phyloP scores from a whole-genome alignment of 2,329 filamentous ascomycete species.

The Celoporthe dispersa region DNA sequence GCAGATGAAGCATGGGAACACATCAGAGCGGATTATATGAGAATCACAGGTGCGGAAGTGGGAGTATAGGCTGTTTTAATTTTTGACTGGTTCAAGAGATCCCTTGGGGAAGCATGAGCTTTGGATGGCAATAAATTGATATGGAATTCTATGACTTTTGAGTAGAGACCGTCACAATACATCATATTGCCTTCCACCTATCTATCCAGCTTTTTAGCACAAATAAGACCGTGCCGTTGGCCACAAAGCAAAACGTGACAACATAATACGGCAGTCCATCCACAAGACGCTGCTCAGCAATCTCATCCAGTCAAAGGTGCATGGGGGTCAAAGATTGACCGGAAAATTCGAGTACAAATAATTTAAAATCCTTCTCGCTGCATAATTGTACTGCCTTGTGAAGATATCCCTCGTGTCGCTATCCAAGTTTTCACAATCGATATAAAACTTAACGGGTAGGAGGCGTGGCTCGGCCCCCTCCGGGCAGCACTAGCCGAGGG shows the following conservation, averaged over 20 bases:
- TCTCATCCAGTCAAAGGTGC: constrained; percentile 34
- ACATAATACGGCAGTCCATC: constrained; percentile 37
- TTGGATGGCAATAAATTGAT: neutral
- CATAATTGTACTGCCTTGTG: neutral
- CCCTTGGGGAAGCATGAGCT: neutral
- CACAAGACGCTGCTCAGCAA: constrained; percentile 36
- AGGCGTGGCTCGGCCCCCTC: constrained; percentile 28
- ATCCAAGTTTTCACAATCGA: neutral
- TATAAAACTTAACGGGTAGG: neutral
- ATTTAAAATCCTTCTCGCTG: neutral
- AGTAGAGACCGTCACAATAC: too few species aligned
- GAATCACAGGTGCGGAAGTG: constrained; percentile 30
- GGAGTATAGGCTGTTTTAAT: neutral
- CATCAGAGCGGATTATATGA: constrained; percentile 33
- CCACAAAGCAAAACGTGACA: constrained; percentile 37
- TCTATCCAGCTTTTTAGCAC: constrained; percentile 36
- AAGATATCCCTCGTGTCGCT: neutral
- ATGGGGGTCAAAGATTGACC: constrained; percentile 49
- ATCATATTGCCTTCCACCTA: constrained; percentile 49
- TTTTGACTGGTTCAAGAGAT: neutral
- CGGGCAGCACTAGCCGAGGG: constrained; percentile 33
- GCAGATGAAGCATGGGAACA: constrained; percentile 39
- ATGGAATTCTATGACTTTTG: too few species aligned
- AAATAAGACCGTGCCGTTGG: constrained; percentile 44
- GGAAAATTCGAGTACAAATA: constrained; percentile 41